Percentiles rank a stretch among this genome's conserved stretches.
phyloP scores from a whole-genome alignment of 495 filamentous ascomycete genomes.

The Podospora comata region DNA sequence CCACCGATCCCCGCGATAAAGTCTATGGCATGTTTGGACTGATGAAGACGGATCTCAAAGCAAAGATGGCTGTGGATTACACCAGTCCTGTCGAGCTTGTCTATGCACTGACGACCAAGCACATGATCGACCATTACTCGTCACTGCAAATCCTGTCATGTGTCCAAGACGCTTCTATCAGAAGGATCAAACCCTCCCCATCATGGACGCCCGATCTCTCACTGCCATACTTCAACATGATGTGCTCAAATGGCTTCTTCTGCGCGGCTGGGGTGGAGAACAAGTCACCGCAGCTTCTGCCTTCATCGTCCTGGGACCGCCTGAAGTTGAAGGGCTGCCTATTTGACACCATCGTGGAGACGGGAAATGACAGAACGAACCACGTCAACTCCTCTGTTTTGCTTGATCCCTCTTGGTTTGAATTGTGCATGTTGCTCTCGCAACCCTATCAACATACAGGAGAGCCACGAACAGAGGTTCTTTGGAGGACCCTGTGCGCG shows the following conservation, averaged over 20 bases:
- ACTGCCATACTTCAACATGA: conserved; percentile 17
- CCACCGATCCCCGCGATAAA: conserved; percentile 19
- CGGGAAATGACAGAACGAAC: background rate
- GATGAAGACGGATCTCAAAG: conserved; percentile 2
- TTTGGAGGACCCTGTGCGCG: conserved; percentile 19
- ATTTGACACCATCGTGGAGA: background rate
- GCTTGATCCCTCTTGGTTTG: background rate
- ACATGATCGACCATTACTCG: conserved; percentile 12
- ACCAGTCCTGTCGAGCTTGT: conserved; percentile 1
- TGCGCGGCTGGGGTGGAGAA: conserved; percentile 8
- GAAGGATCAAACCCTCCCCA: conserved; percentile 7
- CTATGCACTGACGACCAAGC: conserved; percentile 10
- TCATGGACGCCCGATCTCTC: conserved; percentile 20
- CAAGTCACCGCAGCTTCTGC: background rate
- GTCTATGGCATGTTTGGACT: conserved; percentile 16
- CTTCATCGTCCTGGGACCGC: background rate
- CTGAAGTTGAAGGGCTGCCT: background rate
- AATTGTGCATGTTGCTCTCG: conserved; percentile 13
- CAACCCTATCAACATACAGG: conserved; percentile 12
- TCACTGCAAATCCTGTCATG: conserved; percentile 14
- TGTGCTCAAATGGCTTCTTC: conserved; percentile 12
- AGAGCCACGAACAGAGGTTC: conserved; percentile 15
- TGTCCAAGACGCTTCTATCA: conserved; percentile 12
- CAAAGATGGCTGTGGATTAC: conserved; percentile 15
- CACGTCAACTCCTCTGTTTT: background rate